These are phyloP conservation scores for Camellia sinensis DNA, from an alignment of 148 eudicot species.

Conservation along the genomic window DNA sequence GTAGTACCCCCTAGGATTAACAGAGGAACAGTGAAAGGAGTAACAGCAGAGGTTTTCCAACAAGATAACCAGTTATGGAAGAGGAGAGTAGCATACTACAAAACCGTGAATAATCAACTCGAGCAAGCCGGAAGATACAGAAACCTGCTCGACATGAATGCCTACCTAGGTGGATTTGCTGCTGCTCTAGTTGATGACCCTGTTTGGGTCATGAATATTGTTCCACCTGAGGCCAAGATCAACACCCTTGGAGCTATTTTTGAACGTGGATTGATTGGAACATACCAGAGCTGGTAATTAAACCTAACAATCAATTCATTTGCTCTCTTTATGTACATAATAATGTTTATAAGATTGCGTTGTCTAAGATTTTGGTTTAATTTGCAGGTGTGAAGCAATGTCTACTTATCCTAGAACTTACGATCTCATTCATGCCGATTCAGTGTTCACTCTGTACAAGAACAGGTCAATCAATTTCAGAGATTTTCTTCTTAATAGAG, in stretches of 20 bases:
- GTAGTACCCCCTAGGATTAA: slow-evolving; percentile 65
- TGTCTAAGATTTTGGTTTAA: slow-evolving; percentile 1
- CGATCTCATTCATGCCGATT: slow-evolving; percentile 73
- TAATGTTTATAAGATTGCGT: background rate
- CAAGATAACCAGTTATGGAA: slow-evolving; percentile 50
- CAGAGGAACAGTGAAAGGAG: slow-evolving; percentile 41
- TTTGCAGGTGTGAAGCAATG: slow-evolving; percentile 79
- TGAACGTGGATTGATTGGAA: slow-evolving; percentile 80
- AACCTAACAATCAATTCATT: background rate
- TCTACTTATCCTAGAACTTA: slow-evolving; percentile 91
- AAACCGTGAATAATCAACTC: slow-evolving; percentile 64
- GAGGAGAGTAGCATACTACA: slow-evolving; percentile 66
- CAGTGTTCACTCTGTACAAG: slow-evolving; percentile 62
- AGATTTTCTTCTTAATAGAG: background rate
- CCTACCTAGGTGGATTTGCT: slow-evolving; percentile 78
- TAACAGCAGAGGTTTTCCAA: slow-evolving; percentile 47
- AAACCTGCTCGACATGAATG: slow-evolving; percentile 81
- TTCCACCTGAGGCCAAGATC: slow-evolving; percentile 65
- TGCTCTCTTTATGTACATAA: background rate
- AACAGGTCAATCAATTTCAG: slow-evolving; percentile 35
- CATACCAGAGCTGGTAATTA: slow-evolving; percentile 71
- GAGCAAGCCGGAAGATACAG: slow-evolving; percentile 65
- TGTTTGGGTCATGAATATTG: slow-evolving; percentile 87
- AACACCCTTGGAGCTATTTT: slow-evolving; percentile 77
- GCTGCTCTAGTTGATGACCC: slow-evolving; percentile 65